phyloP scores from a whole-genome alignment of 345 rosid species.

The Cardamine chenopodiifolia region DNA sequence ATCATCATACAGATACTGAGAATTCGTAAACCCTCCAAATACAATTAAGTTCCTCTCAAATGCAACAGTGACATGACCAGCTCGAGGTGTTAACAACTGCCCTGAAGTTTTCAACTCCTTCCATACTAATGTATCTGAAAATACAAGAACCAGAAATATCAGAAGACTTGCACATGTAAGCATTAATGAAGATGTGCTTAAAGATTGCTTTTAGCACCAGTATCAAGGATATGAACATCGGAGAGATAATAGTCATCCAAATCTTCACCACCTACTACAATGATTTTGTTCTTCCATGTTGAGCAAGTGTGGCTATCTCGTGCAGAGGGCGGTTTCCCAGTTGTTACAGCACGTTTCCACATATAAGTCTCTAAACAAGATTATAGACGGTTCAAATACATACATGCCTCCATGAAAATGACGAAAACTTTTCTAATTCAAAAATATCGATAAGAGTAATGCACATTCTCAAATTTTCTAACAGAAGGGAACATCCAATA shows the following conservation, averaged over 20 bases:
- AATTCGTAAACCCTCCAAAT: constrained; percentile 90
- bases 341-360: constrained; percentile 75
- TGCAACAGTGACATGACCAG: constrained; percentile 85
- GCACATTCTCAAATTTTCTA: background rate
- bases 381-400: constrained; percentile 3
- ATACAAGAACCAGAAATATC: constrained; percentile 31
- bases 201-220: constrained; percentile 54
- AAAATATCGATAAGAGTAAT: background rate
- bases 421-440: too few relatives aligned
- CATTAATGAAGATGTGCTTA: constrained; percentile 9
- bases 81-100: constrained; percentile 80
- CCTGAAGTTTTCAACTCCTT: constrained; percentile 73
- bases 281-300: constrained; percentile 79
- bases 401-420: constrained; percentile 11
- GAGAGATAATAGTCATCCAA: constrained; percentile 78
- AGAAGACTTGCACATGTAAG: constrained; percentile 15
- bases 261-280: constrained; percentile 98
- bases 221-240: constrained; percentile 88
- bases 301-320: constrained; percentile 97
- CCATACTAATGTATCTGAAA: constrained; percentile 79
- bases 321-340: constrained; percentile 83
- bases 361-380: constrained; percentile 71
- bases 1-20: constrained; percentile 79
- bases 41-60: constrained; percentile 81
- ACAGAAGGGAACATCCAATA: constrained; percentile 2